A percentile compares a stretch with the other conserved stretches of the same genome.
These are phyloP conservation scores for Colletotrichum destructivum DNA, from an alignment of 2,329 filamentous ascomycete species.

Conservation along the genomic window DNA sequence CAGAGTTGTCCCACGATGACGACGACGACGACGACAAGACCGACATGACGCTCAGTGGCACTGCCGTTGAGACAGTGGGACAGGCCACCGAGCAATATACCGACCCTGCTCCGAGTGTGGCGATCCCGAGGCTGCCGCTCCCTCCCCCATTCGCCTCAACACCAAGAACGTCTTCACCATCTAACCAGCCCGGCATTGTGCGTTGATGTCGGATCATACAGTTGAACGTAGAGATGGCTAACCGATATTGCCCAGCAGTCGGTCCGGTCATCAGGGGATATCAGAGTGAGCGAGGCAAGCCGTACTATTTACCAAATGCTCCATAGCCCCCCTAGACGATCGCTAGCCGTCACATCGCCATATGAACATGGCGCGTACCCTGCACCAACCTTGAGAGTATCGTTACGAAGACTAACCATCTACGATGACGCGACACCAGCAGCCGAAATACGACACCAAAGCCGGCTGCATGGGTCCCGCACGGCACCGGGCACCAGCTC, in stretches of 20 bases:
- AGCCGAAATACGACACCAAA: conserved; percentile 61
- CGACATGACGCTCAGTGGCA: background rate
- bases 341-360: background rate
- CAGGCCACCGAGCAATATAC: background rate
- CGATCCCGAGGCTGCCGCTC: conserved; percentile 47
- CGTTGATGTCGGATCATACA: background rate
- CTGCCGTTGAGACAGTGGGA: background rate
- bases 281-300: background rate
- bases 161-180: conserved; percentile 4
- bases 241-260: background rate
- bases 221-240: background rate
- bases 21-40: background rate
- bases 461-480: conserved; percentile 59
- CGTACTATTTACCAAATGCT: background rate
- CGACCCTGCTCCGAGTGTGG: background rate
- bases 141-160: conserved; percentile 44
- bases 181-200: conserved; percentile 1
- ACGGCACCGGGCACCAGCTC: conserved; percentile 56
- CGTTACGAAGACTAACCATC: conserved; percentile 44
- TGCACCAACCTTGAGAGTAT: background rate
- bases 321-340: background rate
- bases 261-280: background rate
- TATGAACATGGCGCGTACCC: background rate
- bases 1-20: background rate
- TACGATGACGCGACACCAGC: conserved; percentile 64